Evolutionary conservation across 2,329 filamentous ascomycete species (phyloP).

Genomic region (Nothopassalora personata): DNA sequence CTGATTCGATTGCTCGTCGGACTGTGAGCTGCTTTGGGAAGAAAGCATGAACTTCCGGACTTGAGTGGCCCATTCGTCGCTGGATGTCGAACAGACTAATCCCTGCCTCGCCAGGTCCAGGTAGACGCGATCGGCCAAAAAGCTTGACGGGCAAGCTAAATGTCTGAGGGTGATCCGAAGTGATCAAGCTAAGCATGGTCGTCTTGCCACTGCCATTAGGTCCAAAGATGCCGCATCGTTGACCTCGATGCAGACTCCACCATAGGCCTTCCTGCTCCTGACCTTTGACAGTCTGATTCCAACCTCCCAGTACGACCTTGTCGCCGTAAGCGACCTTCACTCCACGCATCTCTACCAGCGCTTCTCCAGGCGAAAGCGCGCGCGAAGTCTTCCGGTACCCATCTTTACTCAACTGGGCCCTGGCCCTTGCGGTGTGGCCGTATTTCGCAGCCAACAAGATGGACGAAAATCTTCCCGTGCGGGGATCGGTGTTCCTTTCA

Average conservation of each 20-base stretch:
- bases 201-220: slow-evolving; percentile 95
- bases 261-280: slow-evolving; percentile 55
- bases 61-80: slow-evolving; percentile 82
- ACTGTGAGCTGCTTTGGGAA: slow-evolving; percentile 75
- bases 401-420: slow-evolving; percentile 24
- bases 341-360: slow-evolving; percentile 80
- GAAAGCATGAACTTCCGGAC: slow-evolving; percentile 87
- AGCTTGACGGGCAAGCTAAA: slow-evolving; percentile 83
- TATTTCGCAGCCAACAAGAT: not conserved
- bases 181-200: slow-evolving; percentile 84
- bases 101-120: slow-evolving; percentile 63
- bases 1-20: slow-evolving; percentile 71
- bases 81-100: slow-evolving; percentile 93
- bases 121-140: slow-evolving; percentile 76
- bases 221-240: slow-evolving; percentile 89
- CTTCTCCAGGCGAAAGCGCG: slow-evolving; percentile 50
- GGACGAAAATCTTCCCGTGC: not conserved
- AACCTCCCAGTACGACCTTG: slow-evolving; percentile 74
- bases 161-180: slow-evolving; percentile 90
- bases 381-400: slow-evolving; percentile 24
- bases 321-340: slow-evolving; percentile 75
- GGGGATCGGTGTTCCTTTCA: not conserved
- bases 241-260: slow-evolving; percentile 77
- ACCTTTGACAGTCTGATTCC: slow-evolving; percentile 57
- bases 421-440: not conserved